Base-by-base conservation (phyloP, 495 filamentous ascomycete species). In the Lindgomyces ingoldianus region DNA sequence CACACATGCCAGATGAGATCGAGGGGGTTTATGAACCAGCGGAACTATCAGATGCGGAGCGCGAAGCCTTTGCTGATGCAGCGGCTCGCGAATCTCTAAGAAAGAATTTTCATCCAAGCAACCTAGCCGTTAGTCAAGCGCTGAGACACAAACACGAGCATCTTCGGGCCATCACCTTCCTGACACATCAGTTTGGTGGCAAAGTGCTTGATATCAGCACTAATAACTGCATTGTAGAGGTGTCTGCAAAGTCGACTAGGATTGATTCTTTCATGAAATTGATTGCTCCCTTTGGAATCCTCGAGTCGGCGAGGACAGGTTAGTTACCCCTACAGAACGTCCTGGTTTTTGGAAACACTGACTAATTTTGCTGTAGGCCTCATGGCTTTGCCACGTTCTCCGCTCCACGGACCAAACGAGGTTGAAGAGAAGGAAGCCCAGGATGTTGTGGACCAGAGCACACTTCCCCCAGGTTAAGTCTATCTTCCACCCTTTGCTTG, bases 201-300 rank as follows among this genome's bases (percentile, higher is more conserved):
- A 98, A 98, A 78, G 88, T 98, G 21, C 76, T 97, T 75, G 94
- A 98, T 80, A 98, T 98, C 68, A 96, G 91, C 78, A 96, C 87
- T 65, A 96, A 91, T 74, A 97, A 93, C 79, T 97, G 93, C 78
- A 97, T 98, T 78, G 91, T 98, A 65, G 94, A 98, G 75, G 75
- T 98, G 25, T 93, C 91, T 61, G 94, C 94, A 60, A 98, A 98
- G 78, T 93, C 92, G 12, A 81, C 81, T 57, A 86, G 94, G 77
- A 96, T 98, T 73, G 93, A 98, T 75, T 94, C 91, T 25, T 98
- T 97, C 80, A 87, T 98, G 80, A 98, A 96, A 80, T 84, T 98
- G 59, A 86, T 98, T 70, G 82, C 85, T 50, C 93, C 93, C n/a
- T 98, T 98, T 75, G 94, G 94, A 71, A 92, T 98, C 65, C 84